A percentile compares a stretch with the other conserved stretches of the same genome.
phyloP scores from a whole-genome alignment of 345 rosid species.

The Eutrema japonicum region DNA sequence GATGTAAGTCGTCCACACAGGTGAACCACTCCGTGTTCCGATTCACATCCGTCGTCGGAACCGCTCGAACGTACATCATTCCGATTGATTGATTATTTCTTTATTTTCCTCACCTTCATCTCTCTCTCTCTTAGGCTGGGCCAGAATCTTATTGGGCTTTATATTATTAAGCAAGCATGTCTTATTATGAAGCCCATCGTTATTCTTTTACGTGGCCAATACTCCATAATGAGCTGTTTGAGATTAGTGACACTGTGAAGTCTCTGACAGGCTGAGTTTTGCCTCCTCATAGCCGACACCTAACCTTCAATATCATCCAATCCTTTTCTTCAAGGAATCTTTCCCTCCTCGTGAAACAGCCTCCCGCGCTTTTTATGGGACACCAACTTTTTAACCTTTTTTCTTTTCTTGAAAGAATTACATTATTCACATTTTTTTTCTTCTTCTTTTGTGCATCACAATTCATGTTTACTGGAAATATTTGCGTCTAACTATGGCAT shows the following conservation, averaged over 20 bases:
- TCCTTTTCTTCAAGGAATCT: slow-evolving; percentile 10
- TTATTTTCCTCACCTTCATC: too few species aligned
- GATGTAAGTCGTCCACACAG: slow-evolving; percentile 72
- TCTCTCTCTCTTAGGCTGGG: slow-evolving; percentile 22
- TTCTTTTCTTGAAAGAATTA: neutral
- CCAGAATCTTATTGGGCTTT: neutral
- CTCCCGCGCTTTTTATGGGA: slow-evolving; percentile 35
- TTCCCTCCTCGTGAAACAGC: slow-evolving; percentile 31
- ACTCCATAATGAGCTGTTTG: too few species aligned
- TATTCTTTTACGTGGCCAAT: too few species aligned
- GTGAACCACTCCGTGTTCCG: slow-evolving; percentile 92
- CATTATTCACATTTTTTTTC: too few species aligned
- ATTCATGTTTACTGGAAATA: too few species aligned
- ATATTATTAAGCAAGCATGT: too few species aligned
- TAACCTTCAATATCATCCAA: slow-evolving; percentile 29
- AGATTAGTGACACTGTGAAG: slow-evolving; percentile 4
- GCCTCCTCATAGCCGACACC: slow-evolving; percentile 36
- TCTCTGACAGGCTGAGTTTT: slow-evolving; percentile 29
- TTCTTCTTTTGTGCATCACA: too few species aligned
- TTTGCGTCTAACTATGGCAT: too few species aligned
- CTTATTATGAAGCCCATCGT: too few species aligned
- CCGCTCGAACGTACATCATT: slow-evolving; percentile 67
- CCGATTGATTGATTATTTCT: too few species aligned
- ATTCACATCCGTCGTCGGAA: slow-evolving; percentile 84
- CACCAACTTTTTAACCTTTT: too few species aligned